Evolutionary conservation across 2,329 filamentous ascomycete species (phyloP).

Genomic region (Macrophomina tecta): DNA sequence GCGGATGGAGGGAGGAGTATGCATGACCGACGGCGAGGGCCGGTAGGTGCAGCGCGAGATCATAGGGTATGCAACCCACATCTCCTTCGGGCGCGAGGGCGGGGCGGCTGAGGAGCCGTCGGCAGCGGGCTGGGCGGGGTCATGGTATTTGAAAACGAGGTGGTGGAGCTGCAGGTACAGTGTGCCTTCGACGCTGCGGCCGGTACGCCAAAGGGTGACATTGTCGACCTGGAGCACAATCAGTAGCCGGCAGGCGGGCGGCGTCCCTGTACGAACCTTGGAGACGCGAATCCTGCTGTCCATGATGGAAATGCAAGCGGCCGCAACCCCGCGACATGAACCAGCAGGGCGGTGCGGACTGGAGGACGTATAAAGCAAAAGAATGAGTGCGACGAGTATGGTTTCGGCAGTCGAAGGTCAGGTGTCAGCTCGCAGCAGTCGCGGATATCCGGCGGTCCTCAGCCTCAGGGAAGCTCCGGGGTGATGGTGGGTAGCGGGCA

Average conservation of each 20-base stretch:
- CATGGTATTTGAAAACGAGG: slow-evolving; percentile 67
- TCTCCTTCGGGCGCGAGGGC: slow-evolving; percentile 62
- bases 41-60: slow-evolving; percentile 81
- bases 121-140: slow-evolving; percentile 44
- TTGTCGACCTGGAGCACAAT: slow-evolving; percentile 60
- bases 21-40: slow-evolving; percentile 71
- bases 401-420: background rate
- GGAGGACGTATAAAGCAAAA: background rate
- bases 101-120: slow-evolving; percentile 45
- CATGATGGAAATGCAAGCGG: slow-evolving; percentile 36
- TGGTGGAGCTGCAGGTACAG: slow-evolving; percentile 69
- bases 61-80: slow-evolving; percentile 95
- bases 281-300: slow-evolving; percentile 54
- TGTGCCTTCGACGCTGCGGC: slow-evolving; percentile 63
- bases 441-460: slow-evolving; percentile 10
- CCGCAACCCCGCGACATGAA: slow-evolving; percentile 25
- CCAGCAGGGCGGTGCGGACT: slow-evolving; percentile 6
- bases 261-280: slow-evolving; percentile 43
- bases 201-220: slow-evolving; percentile 64
- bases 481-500: slow-evolving; percentile 23
- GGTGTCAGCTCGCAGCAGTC: slow-evolving; percentile 19
- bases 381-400: background rate
- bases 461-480: slow-evolving; percentile 18
- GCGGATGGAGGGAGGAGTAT: slow-evolving; percentile 80
- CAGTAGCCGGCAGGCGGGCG: background rate